phyloP scores from a whole-genome alignment of 805 yeast species.

The Saturnispora sekii region DNA sequence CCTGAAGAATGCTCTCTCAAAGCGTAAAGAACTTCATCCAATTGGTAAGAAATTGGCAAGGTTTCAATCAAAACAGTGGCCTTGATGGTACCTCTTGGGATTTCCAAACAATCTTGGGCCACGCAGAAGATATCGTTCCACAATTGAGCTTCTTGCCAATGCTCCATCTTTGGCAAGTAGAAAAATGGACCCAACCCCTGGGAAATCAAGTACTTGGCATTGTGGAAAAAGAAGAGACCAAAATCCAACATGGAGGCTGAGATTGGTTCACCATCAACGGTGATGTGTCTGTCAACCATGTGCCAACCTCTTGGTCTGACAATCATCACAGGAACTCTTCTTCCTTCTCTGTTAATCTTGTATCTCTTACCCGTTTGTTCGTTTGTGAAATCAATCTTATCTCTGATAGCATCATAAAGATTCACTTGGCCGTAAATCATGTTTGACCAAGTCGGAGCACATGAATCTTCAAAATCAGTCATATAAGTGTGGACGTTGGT shows the following conservation, averaged over 20 bases:
- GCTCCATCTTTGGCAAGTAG: conserved; percentile 81
- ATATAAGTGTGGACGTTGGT: conserved; percentile 72
- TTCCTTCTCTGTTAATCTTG: conserved; percentile 34
- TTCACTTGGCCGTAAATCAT: conserved; percentile 76
- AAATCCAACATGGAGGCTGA: conserved; percentile 73
- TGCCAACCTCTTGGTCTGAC: conserved; percentile 91
- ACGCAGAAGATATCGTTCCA: conserved; percentile 77
- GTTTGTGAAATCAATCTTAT: conserved; percentile 44
- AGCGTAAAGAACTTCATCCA: conserved; percentile 76
- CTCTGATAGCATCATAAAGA: conserved; percentile 65
- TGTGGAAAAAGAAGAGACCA: conserved; percentile 69
- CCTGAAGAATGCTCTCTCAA: conserved; percentile 72
- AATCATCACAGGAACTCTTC: conserved; percentile 65
- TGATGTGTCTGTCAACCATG: conserved; percentile 61
- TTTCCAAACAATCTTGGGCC: conserved; percentile 60
- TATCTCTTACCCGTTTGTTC: conserved; percentile 30
- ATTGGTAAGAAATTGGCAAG: conserved; percentile 76
- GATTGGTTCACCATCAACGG: conserved; percentile 67
- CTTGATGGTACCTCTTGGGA: conserved; percentile 69
- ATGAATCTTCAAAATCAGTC: conserved; percentile 82
- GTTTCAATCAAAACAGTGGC: conserved; percentile 80
- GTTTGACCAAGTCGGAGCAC: conserved; percentile 77
- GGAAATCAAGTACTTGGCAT: conserved; percentile 50
- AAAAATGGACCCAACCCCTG: conserved; percentile 75
- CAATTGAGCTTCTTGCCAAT: conserved; percentile 69